These are phyloP conservation scores for Pisolithus orientalis DNA, from an alignment of 768 basidiomycete genomes.

Conservation along the genomic window DNA sequence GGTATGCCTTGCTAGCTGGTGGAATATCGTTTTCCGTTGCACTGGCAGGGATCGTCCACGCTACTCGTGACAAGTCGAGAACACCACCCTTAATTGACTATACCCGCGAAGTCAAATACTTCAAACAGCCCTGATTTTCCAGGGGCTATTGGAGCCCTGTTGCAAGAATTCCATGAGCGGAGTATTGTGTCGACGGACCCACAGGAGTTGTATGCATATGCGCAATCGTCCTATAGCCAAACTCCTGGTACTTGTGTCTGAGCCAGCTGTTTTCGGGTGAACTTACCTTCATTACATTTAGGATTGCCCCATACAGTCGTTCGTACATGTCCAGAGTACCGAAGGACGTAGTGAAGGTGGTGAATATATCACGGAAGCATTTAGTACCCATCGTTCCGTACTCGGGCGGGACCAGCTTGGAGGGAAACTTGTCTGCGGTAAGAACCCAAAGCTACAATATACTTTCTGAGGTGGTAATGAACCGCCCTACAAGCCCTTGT, in stretches of 20 bases:
- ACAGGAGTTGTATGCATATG: constrained; percentile 46
- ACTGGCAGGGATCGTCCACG: not conserved
- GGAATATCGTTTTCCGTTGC: constrained; percentile 6
- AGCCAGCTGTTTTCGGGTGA: constrained; percentile 7
- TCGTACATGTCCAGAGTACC: constrained; percentile 55
- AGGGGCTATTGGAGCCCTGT: constrained; percentile 45
- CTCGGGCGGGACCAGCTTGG: constrained; percentile 77
- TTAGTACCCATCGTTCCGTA: constrained; percentile 71
- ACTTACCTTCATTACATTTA: not conserved
- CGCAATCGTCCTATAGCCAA: constrained; percentile 60
- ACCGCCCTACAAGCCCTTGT: constrained; percentile 1
- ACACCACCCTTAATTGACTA: not conserved
- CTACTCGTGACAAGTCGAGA: not conserved
- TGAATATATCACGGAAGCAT: constrained; percentile 64
- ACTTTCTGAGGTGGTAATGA: not conserved
- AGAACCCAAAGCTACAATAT: constrained; percentile 6
- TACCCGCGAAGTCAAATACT: not conserved
- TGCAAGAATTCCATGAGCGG: constrained; percentile 32
- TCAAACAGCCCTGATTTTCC: constrained; percentile 24
- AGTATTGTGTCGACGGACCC: constrained; percentile 44
- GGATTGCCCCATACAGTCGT: constrained; percentile 26
- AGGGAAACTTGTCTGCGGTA: constrained; percentile 76
- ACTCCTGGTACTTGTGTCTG: constrained; percentile 39
- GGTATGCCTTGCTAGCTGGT: constrained; percentile 2
- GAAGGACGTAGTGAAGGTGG: constrained; percentile 76